Conservation (phyloP, 495 filamentous ascomycete genomes). For the Aspergillus steynii region DNA sequence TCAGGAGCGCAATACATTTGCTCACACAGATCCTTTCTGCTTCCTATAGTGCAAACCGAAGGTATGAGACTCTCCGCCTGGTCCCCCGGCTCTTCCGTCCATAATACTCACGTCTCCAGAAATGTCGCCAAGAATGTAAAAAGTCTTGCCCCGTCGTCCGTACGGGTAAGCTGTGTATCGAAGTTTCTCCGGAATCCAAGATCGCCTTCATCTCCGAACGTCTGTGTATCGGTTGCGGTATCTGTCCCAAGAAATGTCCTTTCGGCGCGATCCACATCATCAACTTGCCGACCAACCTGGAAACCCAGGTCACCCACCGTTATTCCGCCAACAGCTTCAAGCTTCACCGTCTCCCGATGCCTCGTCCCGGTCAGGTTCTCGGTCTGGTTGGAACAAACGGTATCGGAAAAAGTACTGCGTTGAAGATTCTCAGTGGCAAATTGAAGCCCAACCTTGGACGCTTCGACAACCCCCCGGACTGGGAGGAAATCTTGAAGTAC, state of each 20-base stretch:
- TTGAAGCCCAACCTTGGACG: slow-evolving; percentile 95
- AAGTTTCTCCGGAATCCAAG: slow-evolving; percentile 85
- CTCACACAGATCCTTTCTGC: slow-evolving; percentile 33
- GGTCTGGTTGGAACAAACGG: slow-evolving; percentile 98
- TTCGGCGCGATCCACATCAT: slow-evolving; percentile 99
- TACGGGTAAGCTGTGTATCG: slow-evolving; percentile 95
- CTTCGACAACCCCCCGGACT: slow-evolving; percentile 95
- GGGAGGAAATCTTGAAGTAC: slow-evolving; percentile 98
- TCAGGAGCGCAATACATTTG: slow-evolving; percentile 21
- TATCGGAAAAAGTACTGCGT: slow-evolving; percentile 97
- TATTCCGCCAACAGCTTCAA: slow-evolving; percentile 99
- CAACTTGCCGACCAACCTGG: slow-evolving; percentile 98
- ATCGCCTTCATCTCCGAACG: slow-evolving; percentile 97
- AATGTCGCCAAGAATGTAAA: slow-evolving; percentile 98
- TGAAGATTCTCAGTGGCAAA: slow-evolving; percentile 98
- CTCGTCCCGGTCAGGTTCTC: slow-evolving; percentile 92
- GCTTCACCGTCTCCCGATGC: slow-evolving; percentile 93
- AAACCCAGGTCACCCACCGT: slow-evolving; percentile 95
- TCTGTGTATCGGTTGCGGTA: slow-evolving; percentile 97
- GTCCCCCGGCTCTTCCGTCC: not conserved
- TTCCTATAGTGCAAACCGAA: slow-evolving; percentile 87
- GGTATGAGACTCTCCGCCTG: slow-evolving; percentile 47
- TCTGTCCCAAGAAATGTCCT: slow-evolving; percentile 99
- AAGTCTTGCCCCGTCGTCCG: slow-evolving; percentile 98
- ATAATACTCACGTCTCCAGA: slow-evolving; percentile 46